Evolutionary conservation across 129 eudicot species (phyloP).

Genomic region (Saussurea involucrata): DNA sequence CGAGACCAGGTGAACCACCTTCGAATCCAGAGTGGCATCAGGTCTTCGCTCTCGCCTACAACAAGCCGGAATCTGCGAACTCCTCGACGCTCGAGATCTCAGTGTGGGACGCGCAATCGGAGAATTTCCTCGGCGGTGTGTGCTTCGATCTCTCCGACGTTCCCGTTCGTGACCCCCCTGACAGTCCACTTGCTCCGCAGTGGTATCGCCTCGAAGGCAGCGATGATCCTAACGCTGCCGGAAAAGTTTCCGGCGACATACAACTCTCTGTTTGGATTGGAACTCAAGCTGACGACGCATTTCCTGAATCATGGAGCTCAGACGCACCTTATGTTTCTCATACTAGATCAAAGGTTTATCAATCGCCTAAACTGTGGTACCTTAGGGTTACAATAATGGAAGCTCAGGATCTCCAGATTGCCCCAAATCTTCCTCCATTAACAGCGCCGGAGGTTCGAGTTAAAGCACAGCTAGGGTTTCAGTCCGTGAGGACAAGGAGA

Average conservation of each 20-base stretch:
- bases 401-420: slow-evolving; percentile 86
- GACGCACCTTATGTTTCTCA: slow-evolving; percentile 75
- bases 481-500: slow-evolving; percentile 72
- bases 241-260: slow-evolving; percentile 65
- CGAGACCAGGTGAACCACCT: slow-evolving; percentile 49
- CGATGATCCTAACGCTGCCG: slow-evolving; percentile 40
- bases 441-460: slow-evolving; percentile 86
- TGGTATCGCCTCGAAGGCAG: slow-evolving; percentile 98
- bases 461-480: slow-evolving; percentile 86
- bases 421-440: slow-evolving; percentile 85
- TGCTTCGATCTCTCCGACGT: slow-evolving; percentile 96
- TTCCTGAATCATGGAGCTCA: slow-evolving; percentile 85
- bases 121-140: slow-evolving; percentile 84
- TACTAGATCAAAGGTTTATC: slow-evolving; percentile 92
- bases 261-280: slow-evolving; percentile 97
- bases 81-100: slow-evolving; percentile 76
- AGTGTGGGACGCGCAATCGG: slow-evolving; percentile 79
- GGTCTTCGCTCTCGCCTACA: slow-evolving; percentile 67
- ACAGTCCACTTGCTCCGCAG: slow-evolving; percentile 97
- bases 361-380: slow-evolving; percentile 96
- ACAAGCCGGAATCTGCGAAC: slow-evolving; percentile 37
- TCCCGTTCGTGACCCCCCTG: slow-evolving; percentile 96
- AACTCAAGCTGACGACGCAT: slow-evolving; percentile 95
- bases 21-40: slow-evolving; percentile 84
- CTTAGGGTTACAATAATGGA: slow-evolving; percentile 68